Conservation (phyloP, 805 yeast species). For the Candida vaughaniae region DNA sequence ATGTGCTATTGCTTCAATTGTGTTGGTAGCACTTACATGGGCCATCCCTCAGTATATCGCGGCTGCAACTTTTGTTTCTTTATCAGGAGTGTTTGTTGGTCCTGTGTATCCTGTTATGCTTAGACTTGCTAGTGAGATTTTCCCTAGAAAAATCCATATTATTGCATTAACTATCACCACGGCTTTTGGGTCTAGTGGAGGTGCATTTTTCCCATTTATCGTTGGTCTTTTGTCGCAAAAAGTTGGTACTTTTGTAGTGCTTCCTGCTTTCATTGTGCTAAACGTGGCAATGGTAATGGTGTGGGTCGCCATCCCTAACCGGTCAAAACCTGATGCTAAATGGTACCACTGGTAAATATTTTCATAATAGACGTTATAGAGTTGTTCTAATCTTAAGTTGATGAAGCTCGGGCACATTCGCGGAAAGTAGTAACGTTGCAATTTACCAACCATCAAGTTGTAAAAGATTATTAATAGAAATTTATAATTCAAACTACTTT, state of each 20-base stretch:
- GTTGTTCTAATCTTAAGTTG: too few species aligned
- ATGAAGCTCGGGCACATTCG: too few species aligned
- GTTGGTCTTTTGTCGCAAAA: constrained; percentile 51
- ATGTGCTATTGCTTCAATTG: constrained; percentile 31
- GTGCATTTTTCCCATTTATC: constrained; percentile 56
- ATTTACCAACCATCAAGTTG: too few species aligned
- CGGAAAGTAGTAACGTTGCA: too few species aligned
- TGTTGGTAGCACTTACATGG: constrained; percentile 48
- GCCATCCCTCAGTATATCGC: constrained; percentile 41
- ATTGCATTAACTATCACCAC: constrained; percentile 50
- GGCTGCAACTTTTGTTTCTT: constrained; percentile 47
- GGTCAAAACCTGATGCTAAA: constrained; percentile 7
- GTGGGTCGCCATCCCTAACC: constrained; percentile 19
- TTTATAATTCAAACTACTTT: too few species aligned
- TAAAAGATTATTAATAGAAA: too few species aligned
- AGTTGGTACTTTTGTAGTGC: constrained; percentile 48
- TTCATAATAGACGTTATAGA: constrained; percentile 12
- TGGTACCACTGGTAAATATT: constrained; percentile 16
- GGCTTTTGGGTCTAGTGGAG: constrained; percentile 58
- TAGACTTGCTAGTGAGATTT: constrained; percentile 37
- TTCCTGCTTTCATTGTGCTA: constrained; percentile 46
- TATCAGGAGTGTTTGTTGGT: constrained; percentile 62
- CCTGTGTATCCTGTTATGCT: constrained; percentile 61
- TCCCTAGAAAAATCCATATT: constrained; percentile 53
- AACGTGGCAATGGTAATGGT: constrained; percentile 28